Conservation (phyloP, 208 protist species). For the Trichomonas vaginalis region DNA sequence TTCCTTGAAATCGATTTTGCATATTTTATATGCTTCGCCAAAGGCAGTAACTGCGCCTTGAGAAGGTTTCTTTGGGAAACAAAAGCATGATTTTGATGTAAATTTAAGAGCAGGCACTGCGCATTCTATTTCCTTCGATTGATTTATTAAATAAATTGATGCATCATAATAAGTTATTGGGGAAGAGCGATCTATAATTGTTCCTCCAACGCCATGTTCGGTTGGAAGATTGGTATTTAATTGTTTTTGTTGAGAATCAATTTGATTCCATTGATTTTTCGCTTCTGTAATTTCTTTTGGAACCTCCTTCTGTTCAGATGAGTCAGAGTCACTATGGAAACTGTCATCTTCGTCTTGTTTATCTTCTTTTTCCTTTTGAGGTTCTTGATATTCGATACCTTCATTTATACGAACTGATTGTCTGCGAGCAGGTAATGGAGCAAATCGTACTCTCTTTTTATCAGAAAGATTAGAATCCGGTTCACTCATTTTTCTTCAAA, state of each 20-base stretch:
- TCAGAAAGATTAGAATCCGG: neutral
- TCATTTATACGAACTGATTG: neutral
- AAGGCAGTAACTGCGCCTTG: neutral
- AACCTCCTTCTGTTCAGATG: neutral
- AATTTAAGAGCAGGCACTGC: neutral
- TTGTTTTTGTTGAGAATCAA: neutral
- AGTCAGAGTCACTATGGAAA: neutral
- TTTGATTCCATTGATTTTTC: neutral
- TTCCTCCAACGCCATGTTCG: neutral
- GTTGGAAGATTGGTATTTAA: neutral
- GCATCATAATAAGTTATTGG: slow-evolving; percentile 11
- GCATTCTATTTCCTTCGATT: neutral
- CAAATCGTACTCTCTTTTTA: neutral
- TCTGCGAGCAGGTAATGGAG: neutral
- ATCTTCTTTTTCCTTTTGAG: neutral
- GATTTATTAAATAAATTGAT: neutral
- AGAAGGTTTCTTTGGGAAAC: neutral
- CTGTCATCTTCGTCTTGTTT: neutral
- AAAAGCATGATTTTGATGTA: neutral
- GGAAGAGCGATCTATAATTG: neutral
- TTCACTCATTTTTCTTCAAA: neutral
- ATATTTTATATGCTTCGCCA: neutral
- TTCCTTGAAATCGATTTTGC: neutral
- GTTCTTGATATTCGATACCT: neutral
- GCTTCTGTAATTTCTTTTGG: neutral